Base-by-base conservation (phyloP, 2,329 filamentous ascomycete genomes). In the Sporothrix schenckii region DNA sequence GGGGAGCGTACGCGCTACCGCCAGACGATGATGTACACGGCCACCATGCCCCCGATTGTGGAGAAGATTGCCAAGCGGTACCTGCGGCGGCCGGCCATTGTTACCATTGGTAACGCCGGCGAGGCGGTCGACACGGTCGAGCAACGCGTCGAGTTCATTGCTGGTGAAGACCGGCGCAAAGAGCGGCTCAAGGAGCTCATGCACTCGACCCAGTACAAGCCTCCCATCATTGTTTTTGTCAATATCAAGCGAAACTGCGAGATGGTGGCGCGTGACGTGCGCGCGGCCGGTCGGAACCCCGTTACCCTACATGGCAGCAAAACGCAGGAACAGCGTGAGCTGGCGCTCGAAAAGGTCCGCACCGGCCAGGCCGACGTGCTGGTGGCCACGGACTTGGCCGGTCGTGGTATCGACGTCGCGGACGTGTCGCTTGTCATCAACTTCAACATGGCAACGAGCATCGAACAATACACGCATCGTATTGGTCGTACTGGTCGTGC, bases 1-100 rank as follows among this genome's bases (percentile, higher is more conserved):
- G 89, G 90, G 68, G 88, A 88, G 21, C 88, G 89, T 74, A 91
- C 93, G 76, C 87, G 91, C 27, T 98, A 98, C 82, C 86, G 95
- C 71, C 94, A 99, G 80, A 99, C 95, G 0, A 99, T 99, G 95
- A 99, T 99, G 95, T 99, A 98, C 88, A 98, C 95, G 74, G 95
- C 95, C 68, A 99, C 95, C 39, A 99, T 99, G 95, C 94, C 95
- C 1, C 83, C 92, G 0, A 88, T 92, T 0, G 92, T 99, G 19
- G 95, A 99, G 79, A 92, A 92, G 73, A 98, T 99, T 74, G 95
- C 95, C n/a, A 91, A 94, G 76, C 97, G 97, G 79, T 99, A 99
- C 78, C 88, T 98, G 19, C 91, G 94, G 0, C 89, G 95, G 14
- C 95, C 95, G 0, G 95, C 95, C 24, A 95, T 94, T 66, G 93